Conservation (phyloP, 2,329 filamentous ascomycete species). For the Sphaerulina populicola region DNA sequence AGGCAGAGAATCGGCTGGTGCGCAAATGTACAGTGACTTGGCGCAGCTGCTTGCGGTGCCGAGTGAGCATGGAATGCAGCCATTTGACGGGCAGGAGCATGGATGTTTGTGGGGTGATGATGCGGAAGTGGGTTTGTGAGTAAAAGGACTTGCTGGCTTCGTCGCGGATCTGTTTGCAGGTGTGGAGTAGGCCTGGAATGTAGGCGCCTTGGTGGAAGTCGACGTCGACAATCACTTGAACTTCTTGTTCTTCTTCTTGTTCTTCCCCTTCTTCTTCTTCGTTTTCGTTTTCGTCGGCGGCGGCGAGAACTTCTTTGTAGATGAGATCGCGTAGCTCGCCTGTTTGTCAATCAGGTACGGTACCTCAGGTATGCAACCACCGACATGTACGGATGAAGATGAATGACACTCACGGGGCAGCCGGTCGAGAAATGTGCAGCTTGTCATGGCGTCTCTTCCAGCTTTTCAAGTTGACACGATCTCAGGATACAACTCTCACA, state of each 20-base stretch:
- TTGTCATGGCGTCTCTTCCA: conserved; percentile 1
- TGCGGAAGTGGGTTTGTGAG: conserved; percentile 3
- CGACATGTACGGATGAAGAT: too few relatives aligned
- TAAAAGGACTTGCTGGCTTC: conserved; percentile 11
- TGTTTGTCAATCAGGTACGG: too few relatives aligned
- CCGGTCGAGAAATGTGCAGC: conserved; percentile 8
- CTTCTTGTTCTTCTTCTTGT: too few relatives aligned
- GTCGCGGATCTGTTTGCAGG: conserved; percentile 10
- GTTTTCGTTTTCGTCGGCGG: too few relatives aligned
- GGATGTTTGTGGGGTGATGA: conserved; percentile 1
- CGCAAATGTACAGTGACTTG: neutral
- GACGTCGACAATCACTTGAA: conserved; percentile 1
- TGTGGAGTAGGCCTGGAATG: conserved; percentile 5
- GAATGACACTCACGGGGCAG: conserved; percentile 10
- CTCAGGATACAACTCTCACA: too few relatives aligned
- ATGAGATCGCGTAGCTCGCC: conserved; percentile 10
- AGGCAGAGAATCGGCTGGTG: neutral
- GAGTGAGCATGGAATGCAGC: conserved; percentile 4
- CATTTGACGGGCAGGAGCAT: conserved; percentile 7
- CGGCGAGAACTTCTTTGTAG: conserved; percentile 4
- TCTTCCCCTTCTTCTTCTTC: too few relatives aligned
- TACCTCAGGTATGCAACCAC: too few relatives aligned
- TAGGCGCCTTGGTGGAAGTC: neutral
- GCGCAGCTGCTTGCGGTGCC: conserved; percentile 4
- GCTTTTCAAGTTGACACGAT: too few relatives aligned